Evolutionary conservation across 2,329 filamentous ascomycete genomes (phyloP), one percentile per base, ranked within the genome.

Genomic region (Fusarium pilosicola): DNA sequence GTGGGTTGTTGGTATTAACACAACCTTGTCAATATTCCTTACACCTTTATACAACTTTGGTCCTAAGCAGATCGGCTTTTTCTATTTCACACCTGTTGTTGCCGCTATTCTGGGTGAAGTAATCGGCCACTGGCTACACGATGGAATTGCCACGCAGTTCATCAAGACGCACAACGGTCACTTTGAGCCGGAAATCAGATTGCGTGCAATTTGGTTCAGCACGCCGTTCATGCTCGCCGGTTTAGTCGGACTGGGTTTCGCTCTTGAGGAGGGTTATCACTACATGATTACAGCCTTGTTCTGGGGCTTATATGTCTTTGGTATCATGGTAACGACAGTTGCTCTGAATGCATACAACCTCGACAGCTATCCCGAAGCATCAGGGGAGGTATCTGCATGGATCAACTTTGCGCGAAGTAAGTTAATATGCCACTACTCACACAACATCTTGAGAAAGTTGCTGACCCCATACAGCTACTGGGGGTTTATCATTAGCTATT

Each of bases 361-460:
- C 18, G 49, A 54, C 14, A 54, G 49, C 7, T 54, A 54, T 22
- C 49, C 49, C 2, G 24, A 54, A 3, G 49, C 49, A 17, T 54
- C 49, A 0, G 49, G 49, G 0, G 49, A 54, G 5, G 49, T 38
- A 22, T 38, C 32, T 54, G 32, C 49, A 4, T 54, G 49, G 49
- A 54, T 54, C 24, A 38, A 54, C 10, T 54, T 38, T 38, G 49
- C 49, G 7, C 13, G 49, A 38, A 54, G 49, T 38, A 38, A 38
- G 49, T 54, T 4, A 14, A 38, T 12, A 22, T 22, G 0, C 44
- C 20, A 28, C 13, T 28, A 8, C 20, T 11, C 20, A 13, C 13
- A 3, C 2, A 12, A 17, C 5, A 8, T 26, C 1, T 3, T 17
- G 0, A 0, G n/a, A 26, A 5, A 12, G 9, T 1, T 9, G 18